phyloP scores from a whole-genome alignment of 1,139 yeast species.

The Sugiyamaella castrensis region DNA sequence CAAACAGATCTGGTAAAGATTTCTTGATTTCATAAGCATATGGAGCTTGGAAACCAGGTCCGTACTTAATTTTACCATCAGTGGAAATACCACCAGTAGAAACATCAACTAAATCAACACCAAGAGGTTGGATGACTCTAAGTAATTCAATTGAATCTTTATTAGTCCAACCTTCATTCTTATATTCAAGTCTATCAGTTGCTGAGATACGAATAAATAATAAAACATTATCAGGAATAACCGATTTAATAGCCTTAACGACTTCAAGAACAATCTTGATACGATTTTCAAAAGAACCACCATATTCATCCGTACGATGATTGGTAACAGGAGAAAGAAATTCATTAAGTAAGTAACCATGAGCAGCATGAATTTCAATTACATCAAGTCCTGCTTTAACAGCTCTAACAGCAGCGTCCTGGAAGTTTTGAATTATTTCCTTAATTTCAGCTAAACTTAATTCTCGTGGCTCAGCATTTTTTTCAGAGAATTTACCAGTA shows the following conservation, averaged over 20 bases:
- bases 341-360: constrained; percentile 52
- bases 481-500: constrained; percentile 2
- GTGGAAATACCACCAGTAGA: constrained; percentile 53
- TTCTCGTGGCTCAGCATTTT: constrained; percentile 41
- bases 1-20: constrained; percentile 44
- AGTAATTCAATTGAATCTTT: constrained; percentile 48
- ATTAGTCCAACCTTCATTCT: constrained; percentile 12
- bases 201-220: constrained; percentile 30
- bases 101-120: constrained; percentile 52
- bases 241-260: constrained; percentile 33
- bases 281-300: constrained; percentile 44
- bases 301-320: constrained; percentile 43
- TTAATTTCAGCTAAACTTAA: constrained; percentile 45
- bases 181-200: constrained; percentile 29
- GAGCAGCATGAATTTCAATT: constrained; percentile 63
- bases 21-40: constrained; percentile 45
- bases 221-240: constrained; percentile 21
- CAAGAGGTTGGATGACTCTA: constrained; percentile 43
- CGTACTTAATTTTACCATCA: constrained; percentile 34
- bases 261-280: constrained; percentile 22
- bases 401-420: constrained; percentile 45
- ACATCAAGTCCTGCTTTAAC: constrained; percentile 62
- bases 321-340: constrained; percentile 41
- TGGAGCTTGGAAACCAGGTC: constrained; percentile 38
- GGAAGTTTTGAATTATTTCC: constrained; percentile 38